phyloP scores from a whole-genome alignment of 2,329 filamentous ascomycete genomes.

The Aspergillaceae sp. region DNA sequence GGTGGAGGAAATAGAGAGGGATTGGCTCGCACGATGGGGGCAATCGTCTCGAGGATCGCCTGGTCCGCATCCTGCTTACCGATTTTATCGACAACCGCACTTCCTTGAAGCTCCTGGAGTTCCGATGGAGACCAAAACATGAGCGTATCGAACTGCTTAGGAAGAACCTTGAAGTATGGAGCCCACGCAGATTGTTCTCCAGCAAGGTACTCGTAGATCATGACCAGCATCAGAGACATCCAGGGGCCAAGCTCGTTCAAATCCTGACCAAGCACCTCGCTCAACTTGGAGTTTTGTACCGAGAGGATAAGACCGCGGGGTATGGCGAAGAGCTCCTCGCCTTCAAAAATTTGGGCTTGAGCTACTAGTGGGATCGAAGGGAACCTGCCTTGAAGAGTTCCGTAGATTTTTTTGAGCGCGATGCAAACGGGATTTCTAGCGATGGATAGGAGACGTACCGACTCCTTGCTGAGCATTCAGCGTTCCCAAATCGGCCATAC shows the following conservation, averaged over 20 bases:
- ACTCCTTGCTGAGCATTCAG: slow-evolving; percentile 54
- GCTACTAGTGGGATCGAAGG: slow-evolving; percentile 50
- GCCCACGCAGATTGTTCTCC: slow-evolving; percentile 60
- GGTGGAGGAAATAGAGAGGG: slow-evolving; percentile 34
- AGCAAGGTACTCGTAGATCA: slow-evolving; percentile 65
- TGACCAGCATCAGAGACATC: slow-evolving; percentile 61
- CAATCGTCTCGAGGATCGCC: slow-evolving; percentile 53
- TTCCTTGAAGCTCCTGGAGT: slow-evolving; percentile 64
- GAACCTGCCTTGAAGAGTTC: slow-evolving; percentile 14
- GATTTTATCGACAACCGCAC: slow-evolving; percentile 66
- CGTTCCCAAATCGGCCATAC: slow-evolving; percentile 49
- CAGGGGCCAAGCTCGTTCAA: slow-evolving; percentile 44
- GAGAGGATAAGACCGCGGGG: slow-evolving; percentile 64
- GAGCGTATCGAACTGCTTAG: slow-evolving; percentile 65
- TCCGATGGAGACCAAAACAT: slow-evolving; percentile 80
- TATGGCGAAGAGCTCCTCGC: slow-evolving; percentile 72
- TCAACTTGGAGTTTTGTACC: slow-evolving; percentile 61
- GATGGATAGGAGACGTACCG: slow-evolving; percentile 40
- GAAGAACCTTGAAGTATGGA: slow-evolving; percentile 68
- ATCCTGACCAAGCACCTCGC: slow-evolving; percentile 47
- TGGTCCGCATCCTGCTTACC: slow-evolving; percentile 63
- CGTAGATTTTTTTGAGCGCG: slow-evolving; percentile 5
- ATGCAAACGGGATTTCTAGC: slow-evolving; percentile 13
- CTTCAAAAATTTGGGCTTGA: slow-evolving; percentile 57
- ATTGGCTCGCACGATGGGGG: slow-evolving; percentile 43